A percentile compares a stretch with the other conserved stretches of the same genome.
Conservation (phyloP, 768 basidiomycete genomes). For the Rhizopogon vinicolor region DNA sequence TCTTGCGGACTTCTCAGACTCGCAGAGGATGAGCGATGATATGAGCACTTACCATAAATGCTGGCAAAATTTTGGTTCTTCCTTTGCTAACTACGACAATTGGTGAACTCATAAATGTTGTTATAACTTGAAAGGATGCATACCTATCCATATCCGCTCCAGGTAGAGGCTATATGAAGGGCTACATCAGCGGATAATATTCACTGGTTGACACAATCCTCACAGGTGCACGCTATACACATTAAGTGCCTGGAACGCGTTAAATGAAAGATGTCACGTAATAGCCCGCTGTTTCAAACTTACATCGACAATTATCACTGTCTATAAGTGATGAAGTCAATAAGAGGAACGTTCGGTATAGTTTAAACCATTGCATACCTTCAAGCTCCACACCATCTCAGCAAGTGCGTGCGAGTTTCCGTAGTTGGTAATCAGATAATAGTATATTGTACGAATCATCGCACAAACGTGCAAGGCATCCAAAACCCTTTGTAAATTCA, state of each 20-base stretch:
- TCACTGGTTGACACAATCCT: neutral
- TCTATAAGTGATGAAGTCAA: neutral
- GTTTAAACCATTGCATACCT: neutral
- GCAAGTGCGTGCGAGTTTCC: slow-evolving; percentile 40
- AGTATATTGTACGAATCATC: slow-evolving; percentile 52
- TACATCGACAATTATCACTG: neutral
- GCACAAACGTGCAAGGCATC: slow-evolving; percentile 55
- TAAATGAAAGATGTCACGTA: neutral
- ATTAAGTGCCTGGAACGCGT: neutral
- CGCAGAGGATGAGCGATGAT: neutral
- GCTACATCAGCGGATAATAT: neutral
- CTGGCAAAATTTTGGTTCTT: neutral
- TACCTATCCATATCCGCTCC: neutral
- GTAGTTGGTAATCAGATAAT: slow-evolving; percentile 54
- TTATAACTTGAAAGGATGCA: neutral
- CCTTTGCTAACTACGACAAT: neutral
- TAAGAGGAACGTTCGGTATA: neutral
- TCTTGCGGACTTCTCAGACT: neutral
- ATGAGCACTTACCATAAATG: neutral
- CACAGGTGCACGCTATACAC: neutral
- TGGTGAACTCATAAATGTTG: no score
- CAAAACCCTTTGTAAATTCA: slow-evolving; percentile 31
- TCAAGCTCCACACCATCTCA: slow-evolving; percentile 45
- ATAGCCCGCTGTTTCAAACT: neutral
- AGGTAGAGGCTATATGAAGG: neutral